phyloP scores from a whole-genome alignment of 1,284 basidiomycete genomes.

The Quambalaria eucalypti region DNA sequence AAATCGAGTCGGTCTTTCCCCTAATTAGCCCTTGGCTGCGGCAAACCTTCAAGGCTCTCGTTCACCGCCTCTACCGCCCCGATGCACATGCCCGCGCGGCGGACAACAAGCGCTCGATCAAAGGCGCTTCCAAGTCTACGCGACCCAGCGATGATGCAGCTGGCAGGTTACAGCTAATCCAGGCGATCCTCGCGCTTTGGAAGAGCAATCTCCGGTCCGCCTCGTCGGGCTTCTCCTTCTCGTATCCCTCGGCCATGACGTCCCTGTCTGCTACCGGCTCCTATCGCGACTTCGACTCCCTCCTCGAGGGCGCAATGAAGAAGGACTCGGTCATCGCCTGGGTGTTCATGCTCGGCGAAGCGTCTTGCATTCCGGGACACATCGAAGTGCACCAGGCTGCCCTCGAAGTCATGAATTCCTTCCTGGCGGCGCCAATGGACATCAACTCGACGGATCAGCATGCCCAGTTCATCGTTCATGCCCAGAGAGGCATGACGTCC shows the following conservation, averaged over 20 bases:
- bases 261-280: neutral
- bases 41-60: conserved; percentile 21
- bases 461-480: conserved; percentile 3
- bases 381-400: neutral
- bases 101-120: too few species aligned
- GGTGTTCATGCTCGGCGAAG: conserved; percentile 8
- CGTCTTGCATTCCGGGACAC: conserved; percentile 13
- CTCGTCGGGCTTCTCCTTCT: conserved; percentile 15
- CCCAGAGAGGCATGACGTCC: neutral
- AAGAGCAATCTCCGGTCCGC: conserved; percentile 21
- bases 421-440: neutral
- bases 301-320: conserved; percentile 16
- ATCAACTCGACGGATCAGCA: neutral
- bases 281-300: conserved; percentile 14
- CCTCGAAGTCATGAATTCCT: neutral
- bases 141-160: conserved; percentile 18
- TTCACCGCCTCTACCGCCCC: conserved; percentile 8
- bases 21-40: conserved; percentile 22
- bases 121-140: neutral
- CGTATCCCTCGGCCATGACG: conserved; percentile 1
- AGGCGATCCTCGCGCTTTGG: conserved; percentile 34
- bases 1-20: conserved; percentile 28
- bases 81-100: neutral
- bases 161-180: conserved; percentile 23
- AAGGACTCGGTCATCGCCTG: conserved; percentile 24